Conservation (phyloP, 2,329 filamentous ascomycete species). For the Clarireedia sp. region DNA sequence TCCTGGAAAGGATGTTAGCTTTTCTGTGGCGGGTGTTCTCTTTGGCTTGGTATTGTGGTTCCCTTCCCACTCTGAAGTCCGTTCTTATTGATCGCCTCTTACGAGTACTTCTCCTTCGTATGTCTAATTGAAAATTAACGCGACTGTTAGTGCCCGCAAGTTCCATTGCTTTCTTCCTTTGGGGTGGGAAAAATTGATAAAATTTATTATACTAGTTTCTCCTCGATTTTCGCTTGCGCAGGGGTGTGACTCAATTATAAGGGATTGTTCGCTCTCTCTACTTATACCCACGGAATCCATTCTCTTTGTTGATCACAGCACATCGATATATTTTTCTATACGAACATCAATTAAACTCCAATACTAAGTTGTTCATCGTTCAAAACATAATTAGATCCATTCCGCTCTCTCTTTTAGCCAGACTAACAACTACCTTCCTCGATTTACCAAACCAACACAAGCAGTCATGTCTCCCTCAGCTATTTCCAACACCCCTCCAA, state of each 20-base stretch:
- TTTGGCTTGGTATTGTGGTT: too few species aligned
- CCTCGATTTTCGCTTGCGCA: too few species aligned
- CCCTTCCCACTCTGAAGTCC: too few species aligned
- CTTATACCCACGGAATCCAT: not conserved
- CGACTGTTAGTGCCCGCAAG: not conserved
- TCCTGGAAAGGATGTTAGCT: too few species aligned
- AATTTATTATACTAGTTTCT: too few species aligned
- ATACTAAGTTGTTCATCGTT: not conserved
- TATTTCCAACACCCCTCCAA: conserved; percentile 28
- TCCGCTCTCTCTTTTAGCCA: too few species aligned
- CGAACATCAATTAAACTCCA: not conserved
- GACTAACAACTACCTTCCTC: not conserved
- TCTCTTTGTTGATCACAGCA: not conserved
- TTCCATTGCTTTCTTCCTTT: not conserved
- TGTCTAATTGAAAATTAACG: not conserved
- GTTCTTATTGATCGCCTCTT: too few species aligned
- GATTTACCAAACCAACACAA: not conserved
- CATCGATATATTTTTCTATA: not conserved
- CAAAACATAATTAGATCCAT: too few species aligned
- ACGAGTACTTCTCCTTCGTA: not conserved
- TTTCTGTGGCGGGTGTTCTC: too few species aligned
- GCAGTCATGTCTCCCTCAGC: conserved; percentile 41
- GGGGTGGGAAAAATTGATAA: not conserved
- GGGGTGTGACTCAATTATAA: not conserved
- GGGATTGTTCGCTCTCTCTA: not conserved